Conservation (phyloP, 2,329 filamentous ascomycete genomes). For the Chaetomium sp. region DNA sequence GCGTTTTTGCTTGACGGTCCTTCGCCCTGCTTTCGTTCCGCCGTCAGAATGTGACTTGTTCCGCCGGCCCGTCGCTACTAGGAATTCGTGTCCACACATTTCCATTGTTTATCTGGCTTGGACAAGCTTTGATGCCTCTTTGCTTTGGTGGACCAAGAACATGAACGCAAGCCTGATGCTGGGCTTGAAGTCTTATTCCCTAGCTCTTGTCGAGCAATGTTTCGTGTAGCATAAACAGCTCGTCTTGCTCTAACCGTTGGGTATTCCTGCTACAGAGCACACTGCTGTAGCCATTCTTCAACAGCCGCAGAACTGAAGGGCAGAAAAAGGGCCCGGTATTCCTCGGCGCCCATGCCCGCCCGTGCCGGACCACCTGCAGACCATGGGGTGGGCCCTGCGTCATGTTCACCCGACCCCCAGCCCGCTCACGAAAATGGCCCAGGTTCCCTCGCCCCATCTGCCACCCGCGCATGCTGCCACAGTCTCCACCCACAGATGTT, state of each 20-base stretch:
- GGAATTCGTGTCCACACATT: too few relatives aligned
- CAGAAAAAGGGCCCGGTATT: background rate
- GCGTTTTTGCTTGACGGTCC: background rate
- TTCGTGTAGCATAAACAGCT: background rate
- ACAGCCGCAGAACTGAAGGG: background rate
- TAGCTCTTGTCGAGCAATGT: too few relatives aligned
- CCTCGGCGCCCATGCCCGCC: constrained; percentile 11
- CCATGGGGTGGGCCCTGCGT: constrained; percentile 12
- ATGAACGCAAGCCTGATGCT: too few relatives aligned
- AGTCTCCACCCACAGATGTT: too few relatives aligned
- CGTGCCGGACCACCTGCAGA: constrained; percentile 8
- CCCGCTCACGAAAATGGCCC: constrained; percentile 5
- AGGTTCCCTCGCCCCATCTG: constrained; percentile 15
- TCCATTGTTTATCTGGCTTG: too few relatives aligned
- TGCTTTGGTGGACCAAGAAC: too few relatives aligned
- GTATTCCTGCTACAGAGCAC: too few relatives aligned
- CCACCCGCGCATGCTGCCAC: background rate
- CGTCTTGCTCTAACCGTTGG: too few relatives aligned
- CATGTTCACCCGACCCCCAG: background rate
- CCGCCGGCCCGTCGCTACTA: too few relatives aligned
- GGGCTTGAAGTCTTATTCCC: too few relatives aligned
- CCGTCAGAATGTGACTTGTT: too few relatives aligned
- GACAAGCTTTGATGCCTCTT: too few relatives aligned
- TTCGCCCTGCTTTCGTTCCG: background rate
- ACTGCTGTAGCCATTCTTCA: background rate